These are phyloP conservation scores for Trapa incisa DNA, from an alignment of 345 rosid genomes.

Conservation along the genomic window DNA sequence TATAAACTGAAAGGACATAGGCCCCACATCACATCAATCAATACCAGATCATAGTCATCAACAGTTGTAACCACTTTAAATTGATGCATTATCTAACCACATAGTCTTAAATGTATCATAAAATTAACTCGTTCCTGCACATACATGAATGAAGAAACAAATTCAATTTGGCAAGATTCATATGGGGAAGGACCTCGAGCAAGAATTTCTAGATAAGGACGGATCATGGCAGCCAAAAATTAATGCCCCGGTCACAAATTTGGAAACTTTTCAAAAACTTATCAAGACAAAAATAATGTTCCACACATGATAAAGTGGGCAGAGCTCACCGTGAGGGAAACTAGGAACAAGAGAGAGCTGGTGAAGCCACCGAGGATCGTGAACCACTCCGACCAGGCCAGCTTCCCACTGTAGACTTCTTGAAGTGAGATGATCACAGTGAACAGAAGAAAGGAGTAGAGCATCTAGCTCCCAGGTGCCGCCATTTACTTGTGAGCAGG, in stretches of 20 bases:
- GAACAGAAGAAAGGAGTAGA: conserved; percentile 49
- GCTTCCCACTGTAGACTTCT: conserved; percentile 57
- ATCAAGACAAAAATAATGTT: no score
- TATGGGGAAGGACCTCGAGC: no score
- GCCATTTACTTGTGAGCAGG: conserved; percentile 34
- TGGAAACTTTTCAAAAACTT: no score
- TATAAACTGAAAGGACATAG: conserved; percentile 51
- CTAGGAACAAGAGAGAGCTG: conserved; percentile 71
- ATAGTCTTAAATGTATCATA: no score
- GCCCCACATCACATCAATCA: neutral
- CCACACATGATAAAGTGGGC: conserved; percentile 8
- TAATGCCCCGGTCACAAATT: no score
- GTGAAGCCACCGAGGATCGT: conserved; percentile 80
- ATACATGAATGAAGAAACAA: no score
- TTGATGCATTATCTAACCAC: no score
- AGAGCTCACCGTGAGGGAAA: conserved; percentile 48
- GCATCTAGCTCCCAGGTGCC: conserved; percentile 69
- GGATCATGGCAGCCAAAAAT: no score
- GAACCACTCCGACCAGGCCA: conserved; percentile 67
- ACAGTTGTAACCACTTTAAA: no score
- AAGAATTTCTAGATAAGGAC: no score
- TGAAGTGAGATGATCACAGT: conserved; percentile 59
- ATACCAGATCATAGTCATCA: neutral
- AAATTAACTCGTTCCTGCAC: no score
- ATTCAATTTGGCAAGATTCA: no score